Evolutionary conservation across 345 rosid genomes (phyloP).

Genomic region (Arabidopsis suecica): DNA sequence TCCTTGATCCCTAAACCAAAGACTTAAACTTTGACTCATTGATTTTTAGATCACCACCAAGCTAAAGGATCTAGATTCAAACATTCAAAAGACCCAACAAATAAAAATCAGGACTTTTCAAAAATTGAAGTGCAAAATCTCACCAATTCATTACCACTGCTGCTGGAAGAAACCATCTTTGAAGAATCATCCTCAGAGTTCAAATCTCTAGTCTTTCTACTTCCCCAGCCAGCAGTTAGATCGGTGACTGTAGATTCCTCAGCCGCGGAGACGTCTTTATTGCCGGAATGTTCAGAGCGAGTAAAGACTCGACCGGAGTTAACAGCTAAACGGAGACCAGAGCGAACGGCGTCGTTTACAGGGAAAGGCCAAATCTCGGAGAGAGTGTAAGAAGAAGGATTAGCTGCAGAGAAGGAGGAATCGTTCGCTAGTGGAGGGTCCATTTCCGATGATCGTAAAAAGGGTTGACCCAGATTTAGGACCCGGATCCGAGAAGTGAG

Average conservation of each 20-base stretch:
- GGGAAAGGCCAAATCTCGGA: slow-evolving; percentile 93
- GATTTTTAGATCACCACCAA: neutral
- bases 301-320: slow-evolving; percentile 46
- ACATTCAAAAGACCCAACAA: slow-evolving; percentile 11
- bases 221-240: slow-evolving; percentile 66
- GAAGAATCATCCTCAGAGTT: slow-evolving; percentile 79
- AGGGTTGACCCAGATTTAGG: slow-evolving; percentile 33
- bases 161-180: slow-evolving; percentile 80
- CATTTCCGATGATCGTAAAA: slow-evolving; percentile 52
- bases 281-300: slow-evolving; percentile 48
- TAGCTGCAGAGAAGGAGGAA: slow-evolving; percentile 79
- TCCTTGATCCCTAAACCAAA: slow-evolving; percentile 23
- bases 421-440: slow-evolving; percentile 84
- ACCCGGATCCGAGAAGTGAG: slow-evolving; percentile 55
- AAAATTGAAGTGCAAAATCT: neutral
- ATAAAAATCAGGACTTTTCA: neutral
- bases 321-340: slow-evolving; percentile 62
- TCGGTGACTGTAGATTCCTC: slow-evolving; percentile 89
- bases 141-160: slow-evolving; percentile 80
- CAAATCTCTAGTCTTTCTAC: slow-evolving; percentile 69
- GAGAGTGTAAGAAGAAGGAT: slow-evolving; percentile 79
- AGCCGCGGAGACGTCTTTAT: slow-evolving; percentile 57
- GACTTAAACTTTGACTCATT: slow-evolving; percentile 19
- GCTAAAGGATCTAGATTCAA: slow-evolving; percentile 30
- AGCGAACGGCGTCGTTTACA: slow-evolving; percentile 54